Percentiles rank a stretch among this genome's conserved stretches.
These are phyloP conservation scores for Fraxinus quadrangulata DNA, from an alignment of 257 asterid genomes.

Conservation along the genomic window DNA sequence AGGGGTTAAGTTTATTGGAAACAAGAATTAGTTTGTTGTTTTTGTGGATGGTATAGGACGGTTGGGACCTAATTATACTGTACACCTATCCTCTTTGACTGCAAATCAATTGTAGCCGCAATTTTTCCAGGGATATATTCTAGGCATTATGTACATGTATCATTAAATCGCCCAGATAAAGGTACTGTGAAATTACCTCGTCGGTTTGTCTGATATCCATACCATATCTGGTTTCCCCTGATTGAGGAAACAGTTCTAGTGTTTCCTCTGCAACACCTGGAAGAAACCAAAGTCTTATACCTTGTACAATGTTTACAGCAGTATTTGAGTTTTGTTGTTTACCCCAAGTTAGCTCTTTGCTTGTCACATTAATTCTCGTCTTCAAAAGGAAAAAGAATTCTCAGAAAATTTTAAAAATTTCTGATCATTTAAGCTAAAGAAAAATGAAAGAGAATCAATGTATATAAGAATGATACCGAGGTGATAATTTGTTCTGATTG, in stretches of 20 bases:
- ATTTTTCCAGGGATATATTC: too few relatives aligned
- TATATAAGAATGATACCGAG: slow-evolving; percentile 28
- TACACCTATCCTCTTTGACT: too few relatives aligned
- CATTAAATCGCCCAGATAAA: not conserved
- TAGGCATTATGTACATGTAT: too few relatives aligned
- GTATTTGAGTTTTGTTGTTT: slow-evolving; percentile 34
- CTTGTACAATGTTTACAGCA: slow-evolving; percentile 31
- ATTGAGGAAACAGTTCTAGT: slow-evolving; percentile 35
- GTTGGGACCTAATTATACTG: too few relatives aligned
- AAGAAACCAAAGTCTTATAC: slow-evolving; percentile 53
- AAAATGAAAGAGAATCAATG: not conserved
- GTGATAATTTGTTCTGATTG: slow-evolving; percentile 53
- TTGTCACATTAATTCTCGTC: slow-evolving; percentile 30
- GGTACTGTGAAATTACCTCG: slow-evolving; percentile 35
- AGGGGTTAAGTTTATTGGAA: too few relatives aligned
- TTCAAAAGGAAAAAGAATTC: not conserved
- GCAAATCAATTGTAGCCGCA: too few relatives aligned
- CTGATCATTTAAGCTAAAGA: not conserved
- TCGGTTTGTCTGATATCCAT: slow-evolving; percentile 50
- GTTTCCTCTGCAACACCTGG: slow-evolving; percentile 48
- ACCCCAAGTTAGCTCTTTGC: slow-evolving; percentile 35
- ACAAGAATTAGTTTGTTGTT: too few relatives aligned
- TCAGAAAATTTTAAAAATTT: not conserved
- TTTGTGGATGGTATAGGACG: too few relatives aligned
- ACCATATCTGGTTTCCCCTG: slow-evolving; percentile 51